Base-by-base conservation (phyloP, 202 grass and related monocot genomes). In the Zizania palustris region DNA sequence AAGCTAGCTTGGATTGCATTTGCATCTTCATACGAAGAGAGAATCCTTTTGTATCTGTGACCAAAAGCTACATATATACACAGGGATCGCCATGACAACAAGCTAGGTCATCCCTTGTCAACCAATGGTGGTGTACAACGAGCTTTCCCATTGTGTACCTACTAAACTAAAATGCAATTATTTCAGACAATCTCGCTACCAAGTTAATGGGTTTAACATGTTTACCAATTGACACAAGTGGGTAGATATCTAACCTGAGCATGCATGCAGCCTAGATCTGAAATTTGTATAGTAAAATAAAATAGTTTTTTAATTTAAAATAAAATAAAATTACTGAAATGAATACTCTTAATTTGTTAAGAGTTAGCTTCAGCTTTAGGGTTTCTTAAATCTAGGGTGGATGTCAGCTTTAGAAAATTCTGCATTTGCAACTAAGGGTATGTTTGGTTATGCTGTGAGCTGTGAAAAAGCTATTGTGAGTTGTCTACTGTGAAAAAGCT, bases 1-100 rank as follows among this genome's bases (percentile, higher is more conserved):
- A 82, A 77, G 80, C 14, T 45, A 51, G 58, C 14, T 45, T 43
- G 58, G 48, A 54, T 45, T 74, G 54, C 42, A 43, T 63, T 45
- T 74, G 54, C 42, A 43, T 63, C 40, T 43, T 42, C 65, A 48
- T 65, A 48, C 28, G 28, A 28, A 28, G 28, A 28, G 20, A 37
- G 19, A 72, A 75, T 74, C 37, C 45, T 13, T 44, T 16, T 75
- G 64, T 42, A 56, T 75, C 64, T 10, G 36, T 4, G 28, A 15
- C 19, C 9, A 19, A 81, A 48, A 63, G 58, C 64, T 63, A 40
- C n/a, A n/a, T n/a, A n/a, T n/a, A n/a, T n/a, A n/a, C n/a, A n/a
- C 38, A 5, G 4, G 45, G 33, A 41, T 20, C 59, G 33, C 20
- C 73, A 67, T 13, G 64, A 56, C 64, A 11, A 69, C 19, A 60